Conservation (phyloP, 306 rosid species). For the Fragaria iinumae region DNA sequence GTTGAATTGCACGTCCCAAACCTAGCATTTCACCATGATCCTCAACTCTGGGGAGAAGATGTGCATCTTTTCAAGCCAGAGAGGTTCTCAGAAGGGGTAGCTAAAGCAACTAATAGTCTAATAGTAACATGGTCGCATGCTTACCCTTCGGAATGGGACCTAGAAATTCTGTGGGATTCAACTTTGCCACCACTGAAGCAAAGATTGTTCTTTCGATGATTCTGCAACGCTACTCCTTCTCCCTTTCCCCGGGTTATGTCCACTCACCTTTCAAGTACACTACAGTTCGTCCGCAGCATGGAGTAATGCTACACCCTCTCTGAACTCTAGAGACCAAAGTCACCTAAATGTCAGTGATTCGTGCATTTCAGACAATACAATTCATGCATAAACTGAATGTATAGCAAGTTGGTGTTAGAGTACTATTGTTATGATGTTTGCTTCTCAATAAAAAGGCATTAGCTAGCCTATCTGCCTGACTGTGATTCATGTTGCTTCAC, state of each 20-base stretch:
- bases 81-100: neutral
- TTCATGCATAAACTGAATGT: neutral
- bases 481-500: neutral
- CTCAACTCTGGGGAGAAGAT: neutral
- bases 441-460: neutral
- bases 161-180: neutral
- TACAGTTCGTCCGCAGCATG: neutral
- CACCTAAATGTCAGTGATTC: neutral
- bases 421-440: neutral
- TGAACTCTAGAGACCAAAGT: neutral
- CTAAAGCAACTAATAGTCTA: neutral
- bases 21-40: neutral
- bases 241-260: neutral
- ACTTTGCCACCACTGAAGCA: slow-evolving; percentile 1
- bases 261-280: neutral
- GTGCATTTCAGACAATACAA: neutral
- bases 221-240: neutral
- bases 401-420: neutral
- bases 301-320: neutral
- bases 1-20: neutral
- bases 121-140: neutral
- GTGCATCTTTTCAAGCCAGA: neutral
- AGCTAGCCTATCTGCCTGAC: neutral
- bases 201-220: neutral
- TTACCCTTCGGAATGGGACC: slow-evolving; percentile 8